Conservation (phyloP, 1,284 basidiomycete genomes). For the Laetiporus sulphureus region DNA sequence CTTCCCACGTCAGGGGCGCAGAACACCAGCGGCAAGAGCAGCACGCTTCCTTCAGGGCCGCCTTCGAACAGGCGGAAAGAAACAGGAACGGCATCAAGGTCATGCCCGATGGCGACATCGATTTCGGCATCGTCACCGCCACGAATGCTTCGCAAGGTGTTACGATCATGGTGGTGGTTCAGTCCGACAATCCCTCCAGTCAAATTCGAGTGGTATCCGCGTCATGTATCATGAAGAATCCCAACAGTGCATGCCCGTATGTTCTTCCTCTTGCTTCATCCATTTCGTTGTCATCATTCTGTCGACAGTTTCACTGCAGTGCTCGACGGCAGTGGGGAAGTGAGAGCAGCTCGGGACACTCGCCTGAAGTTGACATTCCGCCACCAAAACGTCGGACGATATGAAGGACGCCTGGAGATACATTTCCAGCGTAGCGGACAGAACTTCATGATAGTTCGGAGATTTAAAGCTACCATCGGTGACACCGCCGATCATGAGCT, state of each 20-base stretch:
- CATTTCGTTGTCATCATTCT: too few relatives aligned
- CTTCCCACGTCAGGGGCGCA: not conserved
- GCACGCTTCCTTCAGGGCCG: slow-evolving; percentile 14
- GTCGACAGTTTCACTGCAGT: not conserved
- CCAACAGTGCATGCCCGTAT: not conserved
- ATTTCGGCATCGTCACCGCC: slow-evolving; percentile 29
- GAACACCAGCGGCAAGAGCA: slow-evolving; percentile 6
- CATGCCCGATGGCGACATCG: slow-evolving; percentile 20
- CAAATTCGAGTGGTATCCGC: not conserved
- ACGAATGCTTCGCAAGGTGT: slow-evolving; percentile 21
- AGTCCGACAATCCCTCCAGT: slow-evolving; percentile 15
- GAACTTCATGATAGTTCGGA: slow-evolving; percentile 21
- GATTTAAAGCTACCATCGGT: slow-evolving; percentile 22
- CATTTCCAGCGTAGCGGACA: slow-evolving; percentile 7
- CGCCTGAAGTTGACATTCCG: slow-evolving; percentile 5
- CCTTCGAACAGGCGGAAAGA: slow-evolving; percentile 18
- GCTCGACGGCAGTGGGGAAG: not conserved
- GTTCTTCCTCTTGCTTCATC: not conserved
- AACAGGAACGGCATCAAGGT: slow-evolving; percentile 21
- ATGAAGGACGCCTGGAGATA: slow-evolving; percentile 14
- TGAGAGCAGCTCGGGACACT: not conserved
- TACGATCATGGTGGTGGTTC: not conserved
- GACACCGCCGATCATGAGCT: slow-evolving; percentile 19
- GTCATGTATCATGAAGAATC: not conserved
- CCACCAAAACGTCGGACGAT: slow-evolving; percentile 7